Conservation (phyloP, 805 yeast species). For the Sungouiella blattae region DNA sequence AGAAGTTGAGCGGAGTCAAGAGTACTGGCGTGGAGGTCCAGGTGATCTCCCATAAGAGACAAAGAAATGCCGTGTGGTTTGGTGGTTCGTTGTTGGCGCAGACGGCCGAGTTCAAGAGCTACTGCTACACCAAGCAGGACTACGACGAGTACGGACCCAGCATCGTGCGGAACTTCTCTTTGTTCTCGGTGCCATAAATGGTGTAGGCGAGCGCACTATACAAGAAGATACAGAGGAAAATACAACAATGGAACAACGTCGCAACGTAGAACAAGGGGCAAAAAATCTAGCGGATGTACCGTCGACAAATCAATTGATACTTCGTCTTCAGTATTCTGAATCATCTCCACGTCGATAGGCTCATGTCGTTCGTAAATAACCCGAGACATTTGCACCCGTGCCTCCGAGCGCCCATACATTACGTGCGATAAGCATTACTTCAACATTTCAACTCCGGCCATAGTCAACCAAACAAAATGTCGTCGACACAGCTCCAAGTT, state of each 20-base stretch:
- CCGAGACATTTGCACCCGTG: slow-evolving; percentile 9
- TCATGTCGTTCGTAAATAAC: too few species aligned
- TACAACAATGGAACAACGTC: too few species aligned
- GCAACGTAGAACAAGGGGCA: too few species aligned
- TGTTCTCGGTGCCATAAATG: slow-evolving; percentile 84
- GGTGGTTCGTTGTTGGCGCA: slow-evolving; percentile 97
- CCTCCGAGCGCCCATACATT: slow-evolving; percentile 3
- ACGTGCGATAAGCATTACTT: slow-evolving; percentile 3
- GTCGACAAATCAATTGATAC: too few species aligned
- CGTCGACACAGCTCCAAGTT: slow-evolving; percentile 15
- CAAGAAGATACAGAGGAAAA: too few species aligned
- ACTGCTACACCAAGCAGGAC: slow-evolving; percentile 95
- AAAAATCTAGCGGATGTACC: too few species aligned
- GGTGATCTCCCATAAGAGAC: slow-evolving; percentile 95
- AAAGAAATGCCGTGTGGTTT: slow-evolving; percentile 98
- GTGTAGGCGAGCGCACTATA: too few species aligned
- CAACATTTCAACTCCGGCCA: neutral
- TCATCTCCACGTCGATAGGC: too few species aligned
- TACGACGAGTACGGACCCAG: slow-evolving; percentile 98
- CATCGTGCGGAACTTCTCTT: slow-evolving; percentile 93
- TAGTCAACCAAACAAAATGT: slow-evolving; percentile 5
- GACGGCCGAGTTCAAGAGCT: slow-evolving; percentile 92
- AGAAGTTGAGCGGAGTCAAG: slow-evolving; percentile 66
- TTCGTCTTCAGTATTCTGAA: too few species aligned
- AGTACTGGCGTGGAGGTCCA: slow-evolving; percentile 95